phyloP scores from a whole-genome alignment of 2,329 filamentous ascomycete genomes.

The Ophiostoma pallidulum region DNA sequence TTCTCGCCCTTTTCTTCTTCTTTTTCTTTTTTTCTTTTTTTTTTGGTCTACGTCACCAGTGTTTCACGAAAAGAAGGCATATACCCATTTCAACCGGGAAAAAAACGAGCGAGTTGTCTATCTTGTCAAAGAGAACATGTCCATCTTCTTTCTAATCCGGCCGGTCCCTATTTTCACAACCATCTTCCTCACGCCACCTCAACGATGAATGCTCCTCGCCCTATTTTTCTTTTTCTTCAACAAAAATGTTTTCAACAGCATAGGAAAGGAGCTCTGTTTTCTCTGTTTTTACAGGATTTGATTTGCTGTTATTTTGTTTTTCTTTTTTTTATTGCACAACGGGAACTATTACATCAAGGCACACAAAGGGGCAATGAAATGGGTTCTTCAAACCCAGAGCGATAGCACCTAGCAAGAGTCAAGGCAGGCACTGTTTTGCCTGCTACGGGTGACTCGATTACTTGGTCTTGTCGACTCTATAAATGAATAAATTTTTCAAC shows the following conservation, averaged over 20 bases:
- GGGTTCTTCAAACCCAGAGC: too few species aligned
- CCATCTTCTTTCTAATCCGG: background rate
- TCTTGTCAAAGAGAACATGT: too few species aligned
- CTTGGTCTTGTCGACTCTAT: background rate
- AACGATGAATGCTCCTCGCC: background rate
- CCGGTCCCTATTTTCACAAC: too few species aligned
- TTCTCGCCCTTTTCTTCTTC: background rate
- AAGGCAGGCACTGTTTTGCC: too few species aligned
- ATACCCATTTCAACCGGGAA: constrained; percentile 16
- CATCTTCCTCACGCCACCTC: background rate
- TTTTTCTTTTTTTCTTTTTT: constrained; percentile 5
- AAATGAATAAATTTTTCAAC: constrained; percentile 9
- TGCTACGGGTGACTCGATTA: too few species aligned
- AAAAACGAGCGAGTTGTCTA: constrained; percentile 5
- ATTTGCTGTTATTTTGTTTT: constrained; percentile 1
- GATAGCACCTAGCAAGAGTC: too few species aligned
- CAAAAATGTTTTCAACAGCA: constrained; percentile 24
- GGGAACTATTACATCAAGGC: constrained; percentile 1
- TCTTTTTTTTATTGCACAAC: background rate
- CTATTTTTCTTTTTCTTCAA: constrained; percentile 13
- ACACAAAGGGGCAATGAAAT: background rate
- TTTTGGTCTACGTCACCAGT: too few species aligned
- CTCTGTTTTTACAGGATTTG: background rate
- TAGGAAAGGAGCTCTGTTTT: constrained; percentile 17
- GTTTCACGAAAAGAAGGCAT: constrained; percentile 13